These are phyloP conservation scores for Trapa incisa DNA, from an alignment of 345 rosid genomes.

Conservation along the genomic window DNA sequence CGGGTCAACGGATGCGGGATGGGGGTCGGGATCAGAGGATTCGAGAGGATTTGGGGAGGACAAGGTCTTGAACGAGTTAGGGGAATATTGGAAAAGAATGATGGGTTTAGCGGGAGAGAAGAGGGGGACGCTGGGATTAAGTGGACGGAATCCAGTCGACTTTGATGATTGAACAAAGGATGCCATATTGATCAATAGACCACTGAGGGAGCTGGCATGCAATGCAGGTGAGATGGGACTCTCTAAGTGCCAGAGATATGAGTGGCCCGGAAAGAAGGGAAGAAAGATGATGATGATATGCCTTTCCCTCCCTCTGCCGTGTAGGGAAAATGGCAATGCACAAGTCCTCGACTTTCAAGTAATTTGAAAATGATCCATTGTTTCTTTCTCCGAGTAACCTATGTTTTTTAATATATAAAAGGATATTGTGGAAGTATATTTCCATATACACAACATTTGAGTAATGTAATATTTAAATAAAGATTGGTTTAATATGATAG, in stretches of 20 bases:
- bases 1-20: constrained; percentile 29
- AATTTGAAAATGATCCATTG: background rate
- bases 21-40: background rate
- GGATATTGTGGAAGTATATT: too few species aligned
- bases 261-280: background rate
- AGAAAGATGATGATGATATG: background rate
- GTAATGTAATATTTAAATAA: too few species aligned
- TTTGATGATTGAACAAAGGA: constrained; percentile 3
- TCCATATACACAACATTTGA: too few species aligned
- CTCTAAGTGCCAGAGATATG: background rate
- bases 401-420: too few species aligned
- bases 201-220: background rate
- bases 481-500: too few species aligned
- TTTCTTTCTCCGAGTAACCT: background rate
- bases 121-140: background rate
- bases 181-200: background rate
- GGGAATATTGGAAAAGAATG: constrained; percentile 3
- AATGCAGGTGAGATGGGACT: background rate
- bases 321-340: background rate
- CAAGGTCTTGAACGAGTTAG: background rate
- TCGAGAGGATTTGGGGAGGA: background rate
- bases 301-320: background rate
- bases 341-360: background rate
- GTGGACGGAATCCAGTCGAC: background rate
- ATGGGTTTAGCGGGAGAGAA: constrained; percentile 5